Percentiles rank a stretch among this genome's conserved stretches.
Conservation (phyloP, 257 asterid species). For the Cruciata laevipes region DNA sequence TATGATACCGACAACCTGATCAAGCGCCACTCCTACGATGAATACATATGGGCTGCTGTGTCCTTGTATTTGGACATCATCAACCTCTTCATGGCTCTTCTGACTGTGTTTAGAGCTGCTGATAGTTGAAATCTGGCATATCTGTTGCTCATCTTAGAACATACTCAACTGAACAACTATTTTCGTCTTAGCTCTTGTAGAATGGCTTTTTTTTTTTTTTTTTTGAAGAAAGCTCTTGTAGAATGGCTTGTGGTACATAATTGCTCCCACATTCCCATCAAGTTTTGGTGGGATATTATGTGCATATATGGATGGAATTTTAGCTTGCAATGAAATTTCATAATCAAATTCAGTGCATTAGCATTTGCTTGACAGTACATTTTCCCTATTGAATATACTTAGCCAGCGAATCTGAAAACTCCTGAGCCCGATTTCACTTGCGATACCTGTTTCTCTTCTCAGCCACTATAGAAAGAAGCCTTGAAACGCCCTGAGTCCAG, state of each 20-base stretch:
- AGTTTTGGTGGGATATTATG: not conserved
- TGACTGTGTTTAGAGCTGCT: slow-evolving; percentile 27
- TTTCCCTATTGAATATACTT: not conserved
- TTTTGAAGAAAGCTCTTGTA: no score
- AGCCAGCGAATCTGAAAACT: not conserved
- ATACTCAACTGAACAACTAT: not conserved
- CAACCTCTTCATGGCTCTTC: slow-evolving; percentile 33
- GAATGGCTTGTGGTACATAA: slow-evolving; percentile 2
- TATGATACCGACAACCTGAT: slow-evolving; percentile 44
- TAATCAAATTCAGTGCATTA: not conserved
- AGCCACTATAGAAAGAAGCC: slow-evolving; percentile 38
- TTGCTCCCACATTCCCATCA: not conserved
- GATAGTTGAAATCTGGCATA: slow-evolving; percentile 11
- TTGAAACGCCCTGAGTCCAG: slow-evolving; percentile 48
- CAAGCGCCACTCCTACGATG: slow-evolving; percentile 40
- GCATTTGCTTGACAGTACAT: not conserved
- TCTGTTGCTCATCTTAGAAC: not conserved
- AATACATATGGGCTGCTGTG: slow-evolving; percentile 59
- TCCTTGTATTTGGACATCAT: slow-evolving; percentile 46
- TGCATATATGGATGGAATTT: not conserved
- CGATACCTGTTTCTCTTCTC: slow-evolving; percentile 17
- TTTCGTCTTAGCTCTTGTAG: not conserved
- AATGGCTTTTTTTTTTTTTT: no score
- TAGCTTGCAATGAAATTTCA: not conserved
- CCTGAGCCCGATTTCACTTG: not conserved